Evolutionary conservation across 371 early-diverging fungal species (phyloP), one percentile per base, ranked within the genome.

Genomic region (Rhizopus delemar): DNA sequence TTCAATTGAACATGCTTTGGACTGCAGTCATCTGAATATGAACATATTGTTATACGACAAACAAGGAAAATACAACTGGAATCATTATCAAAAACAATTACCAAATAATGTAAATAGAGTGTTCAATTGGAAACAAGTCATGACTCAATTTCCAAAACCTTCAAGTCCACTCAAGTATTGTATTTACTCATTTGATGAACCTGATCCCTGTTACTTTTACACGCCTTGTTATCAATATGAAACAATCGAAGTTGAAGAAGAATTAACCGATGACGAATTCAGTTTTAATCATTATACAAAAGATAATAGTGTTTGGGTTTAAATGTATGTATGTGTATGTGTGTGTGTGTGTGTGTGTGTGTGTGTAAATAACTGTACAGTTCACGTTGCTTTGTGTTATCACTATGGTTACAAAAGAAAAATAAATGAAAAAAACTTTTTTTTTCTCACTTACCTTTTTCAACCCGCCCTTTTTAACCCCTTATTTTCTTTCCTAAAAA

Each of bases 71-170:
- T 81, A 81, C 65, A 61, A 53, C 3, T 81, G 81, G 81, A 81
- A 78, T 50, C 76, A 81, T 60, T 74, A 16, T 41, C 39, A 60
- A 41, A 73, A 41, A 53, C 45, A 45, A 13, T 46, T 74, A 52
- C 73, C 80, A n/a, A 60, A 62, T 34, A 74, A 74, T 43, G 63
- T 82, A n/a, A 71, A 78, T 9, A 64, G 82, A 46, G 71, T 82
- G 57, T 64, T 62, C 45, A 69, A 56, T 54, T 82, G 82, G 82
- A 78, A 65, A 39, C 72, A 82, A 3, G 65, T 82, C 41, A 66
- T 76, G 49, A 67, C 67, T 16, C 73, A 78, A 60, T 80, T 82
- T 39, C 80, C 78, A n/a, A 63, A 76, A 57, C 82, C 82, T 3
- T 57, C 72, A n/a, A 78, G 78, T 38, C 82, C 82, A 2, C 65